phyloP scores from a whole-genome alignment of 225 moss, liverwort and hornwort genomes.

The Marchantia paleacea region DNA sequence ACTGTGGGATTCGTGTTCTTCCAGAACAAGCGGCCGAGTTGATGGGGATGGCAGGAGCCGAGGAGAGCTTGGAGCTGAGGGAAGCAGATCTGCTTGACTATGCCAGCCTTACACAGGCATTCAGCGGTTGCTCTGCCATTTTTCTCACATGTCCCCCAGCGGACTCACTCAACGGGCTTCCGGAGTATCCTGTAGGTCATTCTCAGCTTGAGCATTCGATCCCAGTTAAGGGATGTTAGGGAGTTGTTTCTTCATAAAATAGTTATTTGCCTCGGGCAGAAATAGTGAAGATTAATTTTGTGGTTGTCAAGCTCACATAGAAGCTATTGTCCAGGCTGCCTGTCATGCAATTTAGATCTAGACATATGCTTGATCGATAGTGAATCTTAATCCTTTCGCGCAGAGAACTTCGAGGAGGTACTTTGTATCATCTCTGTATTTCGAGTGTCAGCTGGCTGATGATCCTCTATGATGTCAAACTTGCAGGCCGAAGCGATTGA shows the following conservation, averaged over 20 bases:
- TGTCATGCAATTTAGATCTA: too few species aligned
- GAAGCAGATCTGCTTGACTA: slow-evolving; percentile 75
- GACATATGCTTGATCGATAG: too few species aligned
- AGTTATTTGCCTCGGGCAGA: too few species aligned
- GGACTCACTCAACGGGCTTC: slow-evolving; percentile 36
- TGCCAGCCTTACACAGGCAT: slow-evolving; percentile 55
- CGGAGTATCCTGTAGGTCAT: slow-evolving; percentile 35
- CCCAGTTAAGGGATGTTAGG: neutral
- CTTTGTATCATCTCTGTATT: neutral
- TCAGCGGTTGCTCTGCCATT: slow-evolving; percentile 46
- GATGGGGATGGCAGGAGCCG: slow-evolving; percentile 74
- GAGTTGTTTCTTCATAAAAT: too few species aligned
- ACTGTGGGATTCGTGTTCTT: neutral
- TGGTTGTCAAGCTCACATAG: too few species aligned
- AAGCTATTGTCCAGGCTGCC: too few species aligned
- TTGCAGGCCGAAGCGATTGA: slow-evolving; percentile 72
- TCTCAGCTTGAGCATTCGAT: neutral
- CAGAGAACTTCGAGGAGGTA: too few species aligned
- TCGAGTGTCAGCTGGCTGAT: neutral
- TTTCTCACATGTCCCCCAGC: slow-evolving; percentile 43
- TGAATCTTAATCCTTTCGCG: too few species aligned
- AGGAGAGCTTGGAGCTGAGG: slow-evolving; percentile 60
- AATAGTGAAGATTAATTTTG: too few species aligned
- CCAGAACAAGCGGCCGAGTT: slow-evolving; percentile 75
- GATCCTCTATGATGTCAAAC: neutral